Evolutionary conservation across 2,329 filamentous ascomycete genomes (phyloP), one percentile per base, ranked within the genome.

Genomic region (Pyricularia sp.): DNA sequence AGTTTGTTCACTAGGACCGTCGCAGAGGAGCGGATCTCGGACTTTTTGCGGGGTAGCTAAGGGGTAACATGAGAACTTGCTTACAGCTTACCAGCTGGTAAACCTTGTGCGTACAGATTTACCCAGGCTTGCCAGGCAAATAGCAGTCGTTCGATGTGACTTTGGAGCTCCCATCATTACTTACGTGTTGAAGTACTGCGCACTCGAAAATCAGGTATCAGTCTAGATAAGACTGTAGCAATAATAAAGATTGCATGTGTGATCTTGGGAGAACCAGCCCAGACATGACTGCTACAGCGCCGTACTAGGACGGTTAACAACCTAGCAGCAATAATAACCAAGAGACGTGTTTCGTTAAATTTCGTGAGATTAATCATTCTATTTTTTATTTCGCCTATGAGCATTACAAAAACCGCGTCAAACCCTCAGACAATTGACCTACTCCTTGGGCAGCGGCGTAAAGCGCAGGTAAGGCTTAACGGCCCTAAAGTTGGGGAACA

Each of bases 401-500:
- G 28, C 12, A 28, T 31, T 28, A n/a, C 16, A 35, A 33, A 33
- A 61, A 12, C 59, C 19, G 26, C 35, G 3, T 1, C 9, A 35
- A 33, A 8, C 30, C 16, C 60, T 68, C 73, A 77, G 65, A 73
- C 71, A 61, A 72, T n/a, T n/a, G n/a, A 74, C 53, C 73, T 78
- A 77, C 66, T 84, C 80, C 79, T 85, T 83, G 73, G 85, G 79
- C 65, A 88, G 78, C 68, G 83, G 78, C 59, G 89, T 91, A 77
- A 88, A 91, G 75, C 89, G 82, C 74, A 93, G 81, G 78, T 93
- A 89, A 65, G 84, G 84, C 82, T 88, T 88, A 75, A 88, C 82
- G 69, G 82, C 82, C 73, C 82, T 81, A 78, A 87, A 84, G 68
- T 93, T 83, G 68, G 90, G 90, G 83, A 96, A 96, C 73, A 96